These are phyloP conservation scores for Saturnispora besseyi DNA, from an alignment of 805 yeast species.

Conservation along the genomic window DNA sequence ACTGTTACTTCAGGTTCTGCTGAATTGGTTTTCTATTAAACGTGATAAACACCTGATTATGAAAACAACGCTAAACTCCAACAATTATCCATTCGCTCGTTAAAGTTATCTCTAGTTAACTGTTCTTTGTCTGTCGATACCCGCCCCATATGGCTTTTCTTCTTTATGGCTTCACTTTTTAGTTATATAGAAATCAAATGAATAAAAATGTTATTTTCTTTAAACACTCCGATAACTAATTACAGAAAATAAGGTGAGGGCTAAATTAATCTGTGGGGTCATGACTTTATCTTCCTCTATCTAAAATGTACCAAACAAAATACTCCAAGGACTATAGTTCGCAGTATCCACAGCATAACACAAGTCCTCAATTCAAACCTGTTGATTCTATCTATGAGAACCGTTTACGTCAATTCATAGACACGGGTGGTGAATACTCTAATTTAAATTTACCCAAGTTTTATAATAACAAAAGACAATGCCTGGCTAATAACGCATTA, in stretches of 20 bases:
- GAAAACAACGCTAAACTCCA: not conserved
- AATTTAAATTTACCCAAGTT: conserved; percentile 73
- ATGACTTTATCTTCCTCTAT: not conserved
- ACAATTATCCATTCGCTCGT: not conserved
- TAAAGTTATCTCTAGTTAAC: not conserved
- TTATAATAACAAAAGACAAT: conserved; percentile 51
- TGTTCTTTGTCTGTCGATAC: not conserved
- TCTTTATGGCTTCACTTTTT: not conserved
- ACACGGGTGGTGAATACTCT: conserved; percentile 62
- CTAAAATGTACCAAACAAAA: conserved; percentile 4
- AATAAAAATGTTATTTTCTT: not conserved
- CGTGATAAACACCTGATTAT: not conserved
- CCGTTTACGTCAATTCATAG: conserved; percentile 68
- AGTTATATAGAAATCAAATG: not conserved
- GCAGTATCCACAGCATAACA: conserved; percentile 33
- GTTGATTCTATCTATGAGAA: conserved; percentile 64
- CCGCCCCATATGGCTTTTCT: too few relatives aligned
- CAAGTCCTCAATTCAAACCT: conserved; percentile 62
- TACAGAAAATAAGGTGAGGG: not conserved
- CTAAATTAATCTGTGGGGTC: not conserved
- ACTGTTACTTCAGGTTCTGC: conserved; percentile 81
- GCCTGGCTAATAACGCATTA: not conserved
- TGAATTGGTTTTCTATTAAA: conserved; percentile 62
- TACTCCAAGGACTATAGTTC: not conserved
- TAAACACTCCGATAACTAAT: not conserved